These are phyloP conservation scores for Lecanicillium sp. DNA, from an alignment of 2,329 filamentous ascomycete species.

Conservation along the genomic window DNA sequence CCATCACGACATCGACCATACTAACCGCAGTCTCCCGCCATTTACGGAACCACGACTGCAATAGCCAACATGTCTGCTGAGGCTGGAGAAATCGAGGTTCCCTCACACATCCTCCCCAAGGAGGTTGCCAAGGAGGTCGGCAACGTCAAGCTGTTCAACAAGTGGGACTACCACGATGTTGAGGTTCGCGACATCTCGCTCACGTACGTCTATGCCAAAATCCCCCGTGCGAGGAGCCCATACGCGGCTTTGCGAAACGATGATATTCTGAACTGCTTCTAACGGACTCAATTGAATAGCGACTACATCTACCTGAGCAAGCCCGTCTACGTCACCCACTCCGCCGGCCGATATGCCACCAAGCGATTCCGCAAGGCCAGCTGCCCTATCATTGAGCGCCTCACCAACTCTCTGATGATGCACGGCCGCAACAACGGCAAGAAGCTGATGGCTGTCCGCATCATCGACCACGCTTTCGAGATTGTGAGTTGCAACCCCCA, in stretches of 20 bases:
- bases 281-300: conserved; percentile 43
- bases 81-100: conserved; percentile 87
- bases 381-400: conserved; percentile 99
- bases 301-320: conserved; percentile 99
- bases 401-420: conserved; percentile 99
- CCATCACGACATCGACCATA: conserved; percentile 29
- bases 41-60: conserved; percentile 29
- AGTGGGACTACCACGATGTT: conserved; percentile 94
- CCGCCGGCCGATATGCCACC: conserved; percentile 93
- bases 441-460: conserved; percentile 99
- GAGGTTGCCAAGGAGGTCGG: conserved; percentile 84
- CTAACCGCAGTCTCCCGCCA: conserved; percentile 28
- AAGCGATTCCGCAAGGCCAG: conserved; percentile 99
- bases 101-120: conserved; percentile 82
- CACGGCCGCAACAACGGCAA: conserved; percentile 99
- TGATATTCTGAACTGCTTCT: conserved; percentile 17
- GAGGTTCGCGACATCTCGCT: conserved; percentile 99
- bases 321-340: conserved; percentile 98
- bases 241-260: conserved; percentile 10
- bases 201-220: conserved; percentile 57
- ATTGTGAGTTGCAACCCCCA: conserved; percentile 68
- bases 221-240: no score
- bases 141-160: conserved; percentile 95
- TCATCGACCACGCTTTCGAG: conserved; percentile 98
- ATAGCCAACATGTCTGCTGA: conserved; percentile 77